phyloP scores from a whole-genome alignment of 306 rosid genomes.

The Mucuna pruriens region DNA sequence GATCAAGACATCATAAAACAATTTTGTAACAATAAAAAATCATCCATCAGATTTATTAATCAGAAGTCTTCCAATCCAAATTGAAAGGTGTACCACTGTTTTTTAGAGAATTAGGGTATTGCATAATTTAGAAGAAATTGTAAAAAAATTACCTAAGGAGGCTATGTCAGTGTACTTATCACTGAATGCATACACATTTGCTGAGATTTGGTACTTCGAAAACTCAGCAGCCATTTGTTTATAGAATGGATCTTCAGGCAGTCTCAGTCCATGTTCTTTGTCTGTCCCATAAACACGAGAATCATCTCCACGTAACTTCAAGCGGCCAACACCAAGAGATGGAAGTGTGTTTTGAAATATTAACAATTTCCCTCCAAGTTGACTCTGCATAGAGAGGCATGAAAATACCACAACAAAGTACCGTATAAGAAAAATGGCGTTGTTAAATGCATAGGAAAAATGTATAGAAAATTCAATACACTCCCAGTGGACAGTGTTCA shows the following conservation, averaged over 20 bases:
- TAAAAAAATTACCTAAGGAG: constrained; percentile 71
- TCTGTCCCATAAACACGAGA: constrained; percentile 93
- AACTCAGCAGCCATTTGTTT: constrained; percentile 99
- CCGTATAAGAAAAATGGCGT: constrained; percentile 26
- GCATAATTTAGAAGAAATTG: constrained; percentile 21
- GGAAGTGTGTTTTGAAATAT: constrained; percentile 95
- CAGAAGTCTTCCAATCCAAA: constrained; percentile 30
- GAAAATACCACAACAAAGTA: constrained; percentile 26
- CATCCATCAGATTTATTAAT: constrained; percentile 35
- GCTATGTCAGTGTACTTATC: constrained; percentile 99
- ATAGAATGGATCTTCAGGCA: constrained; percentile 97
- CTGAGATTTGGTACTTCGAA: constrained; percentile 90
- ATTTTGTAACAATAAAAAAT: constrained; percentile 23
- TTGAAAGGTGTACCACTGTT: not conserved
- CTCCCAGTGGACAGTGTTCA: constrained; percentile 8
- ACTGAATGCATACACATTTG: constrained; percentile 85
- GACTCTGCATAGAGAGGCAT: constrained; percentile 65
- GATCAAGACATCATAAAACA: constrained; percentile 32
- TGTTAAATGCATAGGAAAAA: constrained; percentile 28
- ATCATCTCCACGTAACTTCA: constrained; percentile 97
- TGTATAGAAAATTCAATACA: not conserved
- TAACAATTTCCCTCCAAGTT: constrained; percentile 95
- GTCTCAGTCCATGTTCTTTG: constrained; percentile 81
- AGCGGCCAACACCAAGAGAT: constrained; percentile 96
- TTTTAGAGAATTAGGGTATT: not conserved